Evolutionary conservation across 1,284 basidiomycete genomes (phyloP).

Genomic region (Fomitopsis palustris): DNA sequence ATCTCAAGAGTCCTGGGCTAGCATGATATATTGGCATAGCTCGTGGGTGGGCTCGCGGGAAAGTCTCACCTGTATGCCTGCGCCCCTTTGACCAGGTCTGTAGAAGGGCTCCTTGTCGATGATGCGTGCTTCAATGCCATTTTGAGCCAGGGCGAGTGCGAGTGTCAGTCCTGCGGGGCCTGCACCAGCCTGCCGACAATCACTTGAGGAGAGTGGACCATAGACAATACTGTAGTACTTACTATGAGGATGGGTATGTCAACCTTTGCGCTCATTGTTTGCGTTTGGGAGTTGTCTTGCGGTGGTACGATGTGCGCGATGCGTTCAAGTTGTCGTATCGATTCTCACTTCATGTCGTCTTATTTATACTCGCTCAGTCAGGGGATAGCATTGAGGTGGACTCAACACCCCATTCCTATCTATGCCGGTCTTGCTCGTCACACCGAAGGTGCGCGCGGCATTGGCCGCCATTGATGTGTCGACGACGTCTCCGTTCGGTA

Average conservation of each 20-base stretch:
- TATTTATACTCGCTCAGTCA: too few species aligned
- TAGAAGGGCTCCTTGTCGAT: constrained; percentile 26
- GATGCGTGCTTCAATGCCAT: constrained; percentile 28
- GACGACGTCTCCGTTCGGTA: too few species aligned
- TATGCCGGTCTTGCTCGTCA: too few species aligned
- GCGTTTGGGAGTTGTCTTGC: too few species aligned
- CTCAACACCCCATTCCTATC: too few species aligned
- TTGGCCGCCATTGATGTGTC: too few species aligned
- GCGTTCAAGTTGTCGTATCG: too few species aligned
- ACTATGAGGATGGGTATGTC: not conserved
- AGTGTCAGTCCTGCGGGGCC: constrained; percentile 19
- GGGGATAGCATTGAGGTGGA: too few species aligned
- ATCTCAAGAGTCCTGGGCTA: constrained; percentile 15
- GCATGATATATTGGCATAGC: not conserved
- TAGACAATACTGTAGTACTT: not conserved
- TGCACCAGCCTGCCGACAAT: constrained; percentile 14
- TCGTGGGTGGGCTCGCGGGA: not conserved
- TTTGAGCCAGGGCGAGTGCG: constrained; percentile 16
- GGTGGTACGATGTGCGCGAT: too few species aligned
- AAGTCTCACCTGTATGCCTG: constrained; percentile 22
- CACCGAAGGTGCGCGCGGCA: too few species aligned
- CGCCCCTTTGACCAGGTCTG: constrained; percentile 19
- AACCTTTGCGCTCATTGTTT: not conserved
- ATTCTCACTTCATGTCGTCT: too few species aligned
- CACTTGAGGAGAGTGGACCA: not conserved